Percentiles rank a stretch among this genome's conserved stretches.
Evolutionary conservation across 768 basidiomycete species (phyloP).

Genomic region (Steccherinum ochraceum): DNA sequence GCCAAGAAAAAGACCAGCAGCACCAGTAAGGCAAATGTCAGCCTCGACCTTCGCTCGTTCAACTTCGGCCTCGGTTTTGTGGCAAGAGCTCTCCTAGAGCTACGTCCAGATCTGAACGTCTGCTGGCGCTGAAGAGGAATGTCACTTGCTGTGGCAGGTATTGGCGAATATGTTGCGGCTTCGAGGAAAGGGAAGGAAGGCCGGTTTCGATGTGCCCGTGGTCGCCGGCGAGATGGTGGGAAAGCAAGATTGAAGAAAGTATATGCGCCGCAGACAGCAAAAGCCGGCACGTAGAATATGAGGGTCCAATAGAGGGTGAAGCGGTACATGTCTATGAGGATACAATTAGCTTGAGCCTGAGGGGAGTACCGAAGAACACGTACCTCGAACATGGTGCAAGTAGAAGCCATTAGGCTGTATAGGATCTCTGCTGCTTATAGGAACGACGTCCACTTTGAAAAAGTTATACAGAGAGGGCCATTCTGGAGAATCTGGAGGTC

Average conservation of each 20-base stretch:
- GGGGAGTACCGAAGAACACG: background rate
- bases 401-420: constrained; percentile 28
- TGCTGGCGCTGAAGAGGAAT: constrained; percentile 10
- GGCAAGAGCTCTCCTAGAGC: background rate
- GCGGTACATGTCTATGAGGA: constrained; percentile 31
- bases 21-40: constrained; percentile 35
- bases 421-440: constrained; percentile 21
- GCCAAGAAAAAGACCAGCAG: constrained; percentile 26
- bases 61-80: constrained; percentile 10
- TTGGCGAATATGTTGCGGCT: constrained; percentile 4
- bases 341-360: background rate
- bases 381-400: constrained; percentile 28
- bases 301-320: constrained; percentile 45
- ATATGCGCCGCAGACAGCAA: constrained; percentile 31
- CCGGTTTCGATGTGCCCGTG: constrained; percentile 2
- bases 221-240: constrained; percentile 23
- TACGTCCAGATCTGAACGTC: background rate
- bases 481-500: constrained; percentile 5
- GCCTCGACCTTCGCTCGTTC: constrained; percentile 31
- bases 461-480: constrained; percentile 33
- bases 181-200: constrained; percentile 3
- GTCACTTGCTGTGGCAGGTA: constrained; percentile 6
- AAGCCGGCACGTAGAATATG: constrained; percentile 39
- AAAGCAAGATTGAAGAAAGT: constrained; percentile 37
- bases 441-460: constrained; percentile 24